These are phyloP conservation scores for Sonneratia caseolaris DNA, from an alignment of 345 rosid species.

Conservation along the genomic window DNA sequence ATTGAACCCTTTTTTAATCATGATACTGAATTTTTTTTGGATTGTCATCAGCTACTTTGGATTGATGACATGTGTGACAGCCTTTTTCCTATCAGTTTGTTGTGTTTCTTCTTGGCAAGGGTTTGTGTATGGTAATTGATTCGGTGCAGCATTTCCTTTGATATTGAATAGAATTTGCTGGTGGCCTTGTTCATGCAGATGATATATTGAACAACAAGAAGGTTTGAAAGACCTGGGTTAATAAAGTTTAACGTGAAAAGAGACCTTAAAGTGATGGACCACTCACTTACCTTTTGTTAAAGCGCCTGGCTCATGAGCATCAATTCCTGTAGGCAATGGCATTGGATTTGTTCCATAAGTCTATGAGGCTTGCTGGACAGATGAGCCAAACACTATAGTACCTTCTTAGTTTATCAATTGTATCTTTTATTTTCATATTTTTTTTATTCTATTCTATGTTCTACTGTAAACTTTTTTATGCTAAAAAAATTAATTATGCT, in stretches of 20 bases:
- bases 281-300: constrained; percentile 29
- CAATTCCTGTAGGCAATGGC: constrained; percentile 18
- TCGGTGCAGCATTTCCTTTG: constrained; percentile 10
- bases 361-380: constrained; percentile 22
- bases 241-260: constrained; percentile 37
- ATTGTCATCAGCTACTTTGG: background rate
- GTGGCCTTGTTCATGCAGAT: constrained; percentile 56
- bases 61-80: background rate
- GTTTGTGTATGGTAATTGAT: constrained; percentile 12
- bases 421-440: constrained; percentile 7
- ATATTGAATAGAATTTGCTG: constrained; percentile 29
- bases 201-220: constrained; percentile 42
- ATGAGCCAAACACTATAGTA: constrained; percentile 25
- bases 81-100: background rate
- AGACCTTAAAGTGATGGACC: constrained; percentile 37
- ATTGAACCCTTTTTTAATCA: background rate
- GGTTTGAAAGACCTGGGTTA: constrained; percentile 40
- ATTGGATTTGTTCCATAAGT: constrained; percentile 23
- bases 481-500: constrained; percentile 33
- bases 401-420: constrained; percentile 2
- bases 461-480: constrained; percentile 2
- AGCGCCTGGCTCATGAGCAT: constrained; percentile 26
- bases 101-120: background rate
- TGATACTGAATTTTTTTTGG: background rate
- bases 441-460: constrained; percentile 10